Conservation (phyloP, 768 basidiomycete species). For the Coprinellus micaceus region DNA sequence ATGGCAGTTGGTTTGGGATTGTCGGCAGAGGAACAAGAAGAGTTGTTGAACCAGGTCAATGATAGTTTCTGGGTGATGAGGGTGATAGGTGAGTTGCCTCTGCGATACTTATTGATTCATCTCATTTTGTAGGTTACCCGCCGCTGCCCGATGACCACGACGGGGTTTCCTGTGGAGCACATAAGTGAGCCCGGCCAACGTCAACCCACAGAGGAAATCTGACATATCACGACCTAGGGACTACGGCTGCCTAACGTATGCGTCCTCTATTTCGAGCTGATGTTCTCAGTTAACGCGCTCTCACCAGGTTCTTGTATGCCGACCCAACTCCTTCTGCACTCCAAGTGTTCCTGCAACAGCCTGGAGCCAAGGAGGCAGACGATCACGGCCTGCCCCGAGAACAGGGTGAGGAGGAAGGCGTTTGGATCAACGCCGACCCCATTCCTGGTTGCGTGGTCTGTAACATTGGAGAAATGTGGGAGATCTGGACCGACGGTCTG, state of each 20-base stretch:
- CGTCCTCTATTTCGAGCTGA: no score
- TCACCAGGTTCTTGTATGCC: conserved; percentile 74
- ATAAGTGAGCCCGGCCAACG: conserved; percentile 52
- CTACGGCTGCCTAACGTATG: conserved; percentile 87
- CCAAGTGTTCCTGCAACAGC: conserved; percentile 67
- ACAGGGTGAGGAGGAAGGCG: conserved; percentile 53
- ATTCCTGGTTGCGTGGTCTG: conserved; percentile 81
- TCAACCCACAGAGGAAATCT: not conserved
- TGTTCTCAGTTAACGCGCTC: no score
- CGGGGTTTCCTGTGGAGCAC: conserved; percentile 86
- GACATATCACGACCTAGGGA: no score
- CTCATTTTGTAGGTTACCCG: conserved; percentile 62
- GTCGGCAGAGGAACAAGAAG: conserved; percentile 63
- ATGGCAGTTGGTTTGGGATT: conserved; percentile 82
- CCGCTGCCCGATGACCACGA: conserved; percentile 76
- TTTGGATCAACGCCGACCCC: conserved; percentile 85
- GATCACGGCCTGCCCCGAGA: conserved; percentile 42
- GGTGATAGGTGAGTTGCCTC: conserved; percentile 54
- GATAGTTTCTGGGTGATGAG: conserved; percentile 92
- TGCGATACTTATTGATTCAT: not conserved
- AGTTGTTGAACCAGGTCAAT: conserved; percentile 65
- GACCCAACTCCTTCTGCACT: conserved; percentile 78
- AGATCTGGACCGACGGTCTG: conserved; percentile 84
- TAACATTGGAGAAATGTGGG: conserved; percentile 96
- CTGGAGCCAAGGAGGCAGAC: conserved; percentile 27